A percentile compares a stretch with the other conserved stretches of the same genome.
These are phyloP conservation scores for Domatiomyces globalis DNA, from an alignment of 2,329 filamentous ascomycete species.

Conservation along the genomic window DNA sequence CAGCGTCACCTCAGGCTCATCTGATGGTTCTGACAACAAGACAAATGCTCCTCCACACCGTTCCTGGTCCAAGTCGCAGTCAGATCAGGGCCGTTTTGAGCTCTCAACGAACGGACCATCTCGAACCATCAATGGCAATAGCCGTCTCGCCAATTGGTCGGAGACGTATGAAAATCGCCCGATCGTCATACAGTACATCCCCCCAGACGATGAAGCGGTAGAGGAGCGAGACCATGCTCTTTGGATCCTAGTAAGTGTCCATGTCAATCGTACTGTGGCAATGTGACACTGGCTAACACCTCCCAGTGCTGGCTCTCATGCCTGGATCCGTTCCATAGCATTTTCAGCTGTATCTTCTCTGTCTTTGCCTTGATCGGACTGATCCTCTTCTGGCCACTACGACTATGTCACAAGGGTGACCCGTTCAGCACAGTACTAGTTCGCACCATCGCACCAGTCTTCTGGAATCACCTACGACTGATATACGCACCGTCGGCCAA, in stretches of 20 bases:
- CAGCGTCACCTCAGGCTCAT: conserved; percentile 14
- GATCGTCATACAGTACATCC: conserved; percentile 12
- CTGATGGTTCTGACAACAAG: conserved; percentile 7
- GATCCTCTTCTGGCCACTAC: conserved; percentile 39
- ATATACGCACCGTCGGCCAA: conserved; percentile 18
- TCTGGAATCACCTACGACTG: conserved; percentile 16
- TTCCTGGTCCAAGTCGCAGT: neutral
- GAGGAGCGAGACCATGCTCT: conserved; percentile 28
- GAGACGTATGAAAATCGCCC: conserved; percentile 8
- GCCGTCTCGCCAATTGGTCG: neutral
- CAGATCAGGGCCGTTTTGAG: neutral
- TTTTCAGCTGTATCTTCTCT: conserved; percentile 41
- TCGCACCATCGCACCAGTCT: conserved; percentile 14
- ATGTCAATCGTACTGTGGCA: neutral
- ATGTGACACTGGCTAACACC: neutral
- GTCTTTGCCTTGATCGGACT: conserved; percentile 38
- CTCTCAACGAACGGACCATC: neutral
- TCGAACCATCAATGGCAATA: neutral
- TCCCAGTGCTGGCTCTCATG: conserved; percentile 21
- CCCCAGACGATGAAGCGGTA: conserved; percentile 17
- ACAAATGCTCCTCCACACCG: neutral
- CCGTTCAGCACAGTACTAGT: conserved; percentile 23
- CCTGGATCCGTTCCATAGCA: conserved; percentile 41
- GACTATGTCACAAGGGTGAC: conserved; percentile 34
- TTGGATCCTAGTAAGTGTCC: conserved; percentile 27